Evolutionary conservation across 208 protist genomes (phyloP), one percentile per base, ranked within the genome.

Genomic region (Trypanosoma vivax): DNA sequence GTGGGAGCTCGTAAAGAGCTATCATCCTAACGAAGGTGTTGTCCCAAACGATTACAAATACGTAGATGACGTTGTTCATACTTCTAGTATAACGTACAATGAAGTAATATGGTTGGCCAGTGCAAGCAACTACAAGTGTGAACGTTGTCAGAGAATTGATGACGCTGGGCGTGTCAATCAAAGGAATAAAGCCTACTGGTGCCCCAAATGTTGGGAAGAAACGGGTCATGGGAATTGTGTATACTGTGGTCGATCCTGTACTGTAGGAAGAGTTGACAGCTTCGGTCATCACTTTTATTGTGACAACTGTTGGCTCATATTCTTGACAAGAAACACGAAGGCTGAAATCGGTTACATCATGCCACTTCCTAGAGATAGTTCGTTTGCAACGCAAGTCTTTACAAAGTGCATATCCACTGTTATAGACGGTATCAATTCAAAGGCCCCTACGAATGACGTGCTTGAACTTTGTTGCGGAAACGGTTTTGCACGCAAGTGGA

Each of bases 391-490:
- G 53, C 81, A 90, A 55, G 82, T 88, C 18, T 83, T 73, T 14
- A 86, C 76, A 2, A 65, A 82, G 7, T 86, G 76, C 48, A 51
- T 90, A 0, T 90, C 79, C 18, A 51, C 88, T 24, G 43, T 93
- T 16, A 84, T 93, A 54, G 82, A 93, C 40, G 41, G 68, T 43
- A 75, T 90, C 50, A 88, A 78, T 47, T 23, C 65, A 0, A 89
- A 90, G 48, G 66, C 52, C 19, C 73, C 82, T 16, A 85, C 81
- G 23, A 81, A 88, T 62, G 86, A 93, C 55, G 79, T 93, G 0
- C 55, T 93, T 59, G 81, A 93, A 38, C 50, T 93, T 59, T 93
- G 86, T 58, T 93, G 86, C 45, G 86, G 80, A 30, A 79, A 80
- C 11, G 69, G 72, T 28, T 74, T 93, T 52, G 53, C 73, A 56